Percentiles rank a stretch among this genome's conserved stretches.
phyloP scores from a whole-genome alignment of 305 asterid genomes.

The Nicotiana rustica region DNA sequence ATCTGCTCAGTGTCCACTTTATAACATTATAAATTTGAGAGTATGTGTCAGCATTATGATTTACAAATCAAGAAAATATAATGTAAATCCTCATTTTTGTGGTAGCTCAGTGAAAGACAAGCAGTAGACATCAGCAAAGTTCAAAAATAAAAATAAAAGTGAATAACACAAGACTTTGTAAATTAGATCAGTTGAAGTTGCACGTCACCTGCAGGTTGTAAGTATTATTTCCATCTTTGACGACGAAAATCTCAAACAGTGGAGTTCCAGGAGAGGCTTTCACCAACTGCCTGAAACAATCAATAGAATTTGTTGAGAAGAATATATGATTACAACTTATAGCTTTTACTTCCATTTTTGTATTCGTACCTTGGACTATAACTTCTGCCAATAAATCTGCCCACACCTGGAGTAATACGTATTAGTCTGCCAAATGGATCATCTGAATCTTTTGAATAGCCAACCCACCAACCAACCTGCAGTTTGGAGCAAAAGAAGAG shows the following conservation, averaged over 20 bases:
- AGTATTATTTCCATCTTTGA: conserved; percentile 70
- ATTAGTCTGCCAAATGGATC: conserved; percentile 95
- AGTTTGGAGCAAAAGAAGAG: conserved; percentile 33
- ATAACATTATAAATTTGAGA: conserved; percentile 18
- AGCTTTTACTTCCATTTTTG: conserved; percentile 16
- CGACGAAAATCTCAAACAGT: conserved; percentile 88
- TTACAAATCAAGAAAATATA: conserved; percentile 12
- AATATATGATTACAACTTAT: not conserved
- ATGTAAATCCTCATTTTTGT: not conserved
- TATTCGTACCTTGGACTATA: conserved; percentile 86
- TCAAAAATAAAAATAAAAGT: not conserved
- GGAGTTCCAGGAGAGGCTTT: conserved; percentile 95
- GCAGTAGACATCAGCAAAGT: conserved; percentile 11
- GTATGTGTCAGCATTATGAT: not conserved
- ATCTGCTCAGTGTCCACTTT: conserved; percentile 1
- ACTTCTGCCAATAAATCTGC: conserved; percentile 87
- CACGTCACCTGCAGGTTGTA: conserved; percentile 82
- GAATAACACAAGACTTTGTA: not conserved
- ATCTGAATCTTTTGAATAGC: conserved; percentile 79
- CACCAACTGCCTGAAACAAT: conserved; percentile 77
- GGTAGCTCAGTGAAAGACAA: conserved; percentile 14
- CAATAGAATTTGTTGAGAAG: conserved; percentile 22
- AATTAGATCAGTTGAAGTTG: conserved; percentile 26
- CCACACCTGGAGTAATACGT: conserved; percentile 84
- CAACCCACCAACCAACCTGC: conserved; percentile 99